Conservation (phyloP, 805 yeast genomes). For the Cyberlindnera nakhonratchasimensis region DNA sequence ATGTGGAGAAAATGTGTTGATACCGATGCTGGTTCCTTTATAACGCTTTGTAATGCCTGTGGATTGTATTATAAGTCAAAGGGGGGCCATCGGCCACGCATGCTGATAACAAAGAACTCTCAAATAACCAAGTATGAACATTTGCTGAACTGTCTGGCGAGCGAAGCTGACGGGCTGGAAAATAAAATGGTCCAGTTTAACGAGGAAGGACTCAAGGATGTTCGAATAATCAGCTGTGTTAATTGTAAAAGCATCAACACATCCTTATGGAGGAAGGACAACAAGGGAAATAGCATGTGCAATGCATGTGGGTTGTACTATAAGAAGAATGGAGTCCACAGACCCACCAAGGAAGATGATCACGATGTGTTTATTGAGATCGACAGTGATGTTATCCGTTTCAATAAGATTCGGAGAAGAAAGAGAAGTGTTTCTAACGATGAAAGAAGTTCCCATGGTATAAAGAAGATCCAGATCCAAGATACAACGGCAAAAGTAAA, state of each 20-base stretch:
- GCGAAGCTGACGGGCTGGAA: constrained; percentile 2
- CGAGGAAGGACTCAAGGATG: constrained; percentile 12
- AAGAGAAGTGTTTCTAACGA: constrained; percentile 9
- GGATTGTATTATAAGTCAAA: constrained; percentile 73
- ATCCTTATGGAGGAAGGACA: constrained; percentile 89
- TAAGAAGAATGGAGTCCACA: constrained; percentile 38
- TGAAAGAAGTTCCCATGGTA: too few relatives aligned
- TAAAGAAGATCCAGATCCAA: background rate
- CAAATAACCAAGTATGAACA: constrained; percentile 16
- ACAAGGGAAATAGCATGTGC: constrained; percentile 85
- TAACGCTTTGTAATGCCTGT: constrained; percentile 78
- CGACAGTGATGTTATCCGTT: constrained; percentile 19
- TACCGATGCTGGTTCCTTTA: constrained; percentile 63
- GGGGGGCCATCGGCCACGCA: constrained; percentile 70
- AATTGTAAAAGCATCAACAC: constrained; percentile 89
- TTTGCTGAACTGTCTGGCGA: constrained; percentile 10
- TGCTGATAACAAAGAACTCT: constrained; percentile 40
- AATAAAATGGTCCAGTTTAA: constrained; percentile 8
- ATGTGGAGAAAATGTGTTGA: constrained; percentile 76
- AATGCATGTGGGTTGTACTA: constrained; percentile 93
- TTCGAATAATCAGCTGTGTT: constrained; percentile 46
- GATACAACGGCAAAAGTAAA: too few relatives aligned
- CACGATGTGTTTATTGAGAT: constrained; percentile 21
- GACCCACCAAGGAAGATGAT: constrained; percentile 11
- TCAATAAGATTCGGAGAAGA: constrained; percentile 23